A percentile compares a stretch with the other conserved stretches of the same genome.
These are phyloP conservation scores for Dioscorea alata DNA, from an alignment of 106 monocot species.

Conservation along the genomic window DNA sequence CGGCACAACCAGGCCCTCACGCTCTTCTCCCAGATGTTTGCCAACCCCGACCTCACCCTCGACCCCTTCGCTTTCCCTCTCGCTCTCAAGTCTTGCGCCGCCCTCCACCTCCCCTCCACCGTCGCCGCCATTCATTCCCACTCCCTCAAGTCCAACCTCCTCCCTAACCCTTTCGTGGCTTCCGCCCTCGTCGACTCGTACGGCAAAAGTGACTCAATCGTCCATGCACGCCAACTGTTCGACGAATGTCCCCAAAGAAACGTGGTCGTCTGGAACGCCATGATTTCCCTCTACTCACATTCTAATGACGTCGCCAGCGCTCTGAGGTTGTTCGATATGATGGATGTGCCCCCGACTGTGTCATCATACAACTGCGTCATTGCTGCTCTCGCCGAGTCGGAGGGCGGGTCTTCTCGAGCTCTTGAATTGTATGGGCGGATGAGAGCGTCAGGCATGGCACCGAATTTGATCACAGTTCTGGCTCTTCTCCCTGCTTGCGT, in stretches of 20 bases:
- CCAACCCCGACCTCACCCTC: constrained; percentile 39
- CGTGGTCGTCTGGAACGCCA: constrained; percentile 57
- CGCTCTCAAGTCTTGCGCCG: constrained; percentile 63
- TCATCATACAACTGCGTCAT: constrained; percentile 63
- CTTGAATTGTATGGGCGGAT: constrained; percentile 39
- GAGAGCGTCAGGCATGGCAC: constrained; percentile 27
- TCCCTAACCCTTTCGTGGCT: constrained; percentile 47
- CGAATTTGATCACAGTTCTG: constrained; percentile 53
- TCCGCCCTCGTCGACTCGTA: constrained; percentile 73
- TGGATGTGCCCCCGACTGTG: constrained; percentile 50
- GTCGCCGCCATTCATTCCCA: constrained; percentile 46
- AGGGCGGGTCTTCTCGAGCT: constrained; percentile 20
- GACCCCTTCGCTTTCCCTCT: constrained; percentile 76
- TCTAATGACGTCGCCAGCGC: constrained; percentile 27
- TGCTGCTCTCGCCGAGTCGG: constrained; percentile 31
- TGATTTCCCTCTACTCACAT: constrained; percentile 40
- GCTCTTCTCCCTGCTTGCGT: constrained; percentile 50
- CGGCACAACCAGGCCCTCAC: constrained; percentile 51
- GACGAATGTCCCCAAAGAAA: constrained; percentile 56
- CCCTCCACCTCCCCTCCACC: constrained; percentile 28
- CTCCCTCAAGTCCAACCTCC: constrained; percentile 34
- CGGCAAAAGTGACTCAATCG: constrained; percentile 31
- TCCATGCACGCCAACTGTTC: constrained; percentile 42
- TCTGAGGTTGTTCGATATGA: constrained; percentile 21
- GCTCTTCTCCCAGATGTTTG: constrained; percentile 54